Conservation (phyloP, 108 stramenopile species). For the Discostella stelligeroides region DNA sequence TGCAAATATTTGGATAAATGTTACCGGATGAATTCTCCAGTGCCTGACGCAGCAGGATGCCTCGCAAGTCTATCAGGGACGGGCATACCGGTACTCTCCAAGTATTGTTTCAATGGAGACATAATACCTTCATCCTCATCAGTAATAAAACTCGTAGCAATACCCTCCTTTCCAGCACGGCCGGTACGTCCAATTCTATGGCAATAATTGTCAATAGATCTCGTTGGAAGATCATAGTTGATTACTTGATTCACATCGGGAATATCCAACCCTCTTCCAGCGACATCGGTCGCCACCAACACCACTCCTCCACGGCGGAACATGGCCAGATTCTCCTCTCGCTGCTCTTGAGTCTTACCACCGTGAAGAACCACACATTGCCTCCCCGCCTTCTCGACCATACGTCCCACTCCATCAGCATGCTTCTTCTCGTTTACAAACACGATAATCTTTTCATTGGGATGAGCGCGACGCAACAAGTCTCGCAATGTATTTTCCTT, state of each 20-base stretch:
- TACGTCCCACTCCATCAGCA: conserved; percentile 79
- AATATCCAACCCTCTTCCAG: conserved; percentile 97
- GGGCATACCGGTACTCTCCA: conserved; percentile 75
- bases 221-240: conserved; percentile 94
- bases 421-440: conserved; percentile 98
- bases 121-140: conserved; percentile 93
- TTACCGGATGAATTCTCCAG: conserved; percentile 26
- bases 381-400: conserved; percentile 76
- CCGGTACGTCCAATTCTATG: conserved; percentile 98
- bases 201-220: conserved; percentile 94
- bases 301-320: conserved; percentile 85
- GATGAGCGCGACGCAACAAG: conserved; percentile 44
- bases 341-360: conserved; percentile 96
- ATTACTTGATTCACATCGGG: conserved; percentile 95
- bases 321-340: conserved; percentile 89
- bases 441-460: conserved; percentile 89
- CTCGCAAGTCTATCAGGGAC: conserved; percentile 80
- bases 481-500: conserved; percentile 84
- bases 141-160: conserved; percentile 93
- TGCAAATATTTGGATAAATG: background rate
- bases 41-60: conserved; percentile 66
- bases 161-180: conserved; percentile 94
- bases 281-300: conserved; percentile 96
- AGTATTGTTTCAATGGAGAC: conserved; percentile 78
- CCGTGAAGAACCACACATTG: conserved; percentile 92